phyloP scores from a whole-genome alignment of 371 early-diverging fungal genomes.

The Mucor ambiguus region DNA sequence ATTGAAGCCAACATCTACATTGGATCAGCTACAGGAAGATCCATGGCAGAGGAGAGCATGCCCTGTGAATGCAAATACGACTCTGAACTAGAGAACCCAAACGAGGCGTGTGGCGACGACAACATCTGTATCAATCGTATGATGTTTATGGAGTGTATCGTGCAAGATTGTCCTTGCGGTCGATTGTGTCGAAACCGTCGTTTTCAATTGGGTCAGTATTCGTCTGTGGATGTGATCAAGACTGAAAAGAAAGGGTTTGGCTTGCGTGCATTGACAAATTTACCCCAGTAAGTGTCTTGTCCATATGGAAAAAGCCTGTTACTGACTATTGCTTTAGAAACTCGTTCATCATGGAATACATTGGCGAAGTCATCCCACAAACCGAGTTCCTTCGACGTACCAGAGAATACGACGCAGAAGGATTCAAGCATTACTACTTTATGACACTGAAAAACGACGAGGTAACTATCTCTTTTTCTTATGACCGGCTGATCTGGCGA shows the following conservation, averaged over 20 bases:
- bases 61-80: conserved; percentile 79
- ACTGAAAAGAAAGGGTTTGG: conserved; percentile 93
- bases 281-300: conserved; percentile 55
- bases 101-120: conserved; percentile 81
- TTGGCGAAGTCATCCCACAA: conserved; percentile 88
- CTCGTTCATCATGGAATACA: conserved; percentile 91
- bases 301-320: neutral
- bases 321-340: conserved; percentile 24
- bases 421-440: conserved; percentile 93
- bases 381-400: conserved; percentile 77
- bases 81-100: conserved; percentile 42
- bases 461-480: conserved; percentile 43
- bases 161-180: conserved; percentile 86
- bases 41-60: conserved; percentile 72
- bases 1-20: conserved; percentile 69
- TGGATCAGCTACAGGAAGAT: conserved; percentile 68
- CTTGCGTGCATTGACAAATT: conserved; percentile 65
- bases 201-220: conserved; percentile 81
- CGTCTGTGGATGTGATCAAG: conserved; percentile 80
- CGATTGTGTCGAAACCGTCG: conserved; percentile 86
- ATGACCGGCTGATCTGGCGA: neutral
- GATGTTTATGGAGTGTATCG: conserved; percentile 88
- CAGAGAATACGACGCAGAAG: conserved; percentile 73
- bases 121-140: conserved; percentile 88
- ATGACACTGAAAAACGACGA: conserved; percentile 90